Conservation (phyloP, 1,284 basidiomycete species). For the Rhodotorula sp. region DNA sequence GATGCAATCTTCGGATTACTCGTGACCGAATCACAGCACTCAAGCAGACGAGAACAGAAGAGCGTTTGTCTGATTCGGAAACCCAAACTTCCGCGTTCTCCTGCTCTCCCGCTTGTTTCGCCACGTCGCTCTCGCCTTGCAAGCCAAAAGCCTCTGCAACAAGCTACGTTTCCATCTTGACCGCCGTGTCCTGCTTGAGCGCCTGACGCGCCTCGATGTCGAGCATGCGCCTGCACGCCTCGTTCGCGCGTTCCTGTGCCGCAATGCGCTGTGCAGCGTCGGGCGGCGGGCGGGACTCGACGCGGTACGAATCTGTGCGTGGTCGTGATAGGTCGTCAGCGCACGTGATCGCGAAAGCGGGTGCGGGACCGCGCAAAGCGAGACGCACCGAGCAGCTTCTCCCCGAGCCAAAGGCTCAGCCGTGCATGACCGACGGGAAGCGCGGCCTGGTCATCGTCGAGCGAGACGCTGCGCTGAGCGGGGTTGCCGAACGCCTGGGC, state of each 20-base stretch:
- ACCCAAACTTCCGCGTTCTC: too few species aligned
- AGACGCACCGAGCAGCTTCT: conserved; percentile 10
- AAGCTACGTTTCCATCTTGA: too few species aligned
- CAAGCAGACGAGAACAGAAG: too few species aligned
- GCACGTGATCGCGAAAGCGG: background rate
- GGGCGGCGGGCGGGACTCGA: background rate
- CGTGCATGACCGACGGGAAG: conserved; percentile 14
- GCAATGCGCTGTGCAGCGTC: background rate
- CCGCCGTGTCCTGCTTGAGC: background rate
- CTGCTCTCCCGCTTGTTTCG: too few species aligned
- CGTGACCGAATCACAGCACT: too few species aligned
- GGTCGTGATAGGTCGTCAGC: background rate
- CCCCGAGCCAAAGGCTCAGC: conserved; percentile 16
- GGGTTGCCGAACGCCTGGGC: conserved; percentile 11
- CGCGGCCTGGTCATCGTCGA: background rate
- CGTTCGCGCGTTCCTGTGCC: background rate
- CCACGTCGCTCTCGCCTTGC: too few species aligned
- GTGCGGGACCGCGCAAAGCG: background rate
- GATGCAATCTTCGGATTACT: too few species aligned
- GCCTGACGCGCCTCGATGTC: background rate
- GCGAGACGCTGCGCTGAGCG: background rate
- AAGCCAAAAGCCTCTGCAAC: too few species aligned
- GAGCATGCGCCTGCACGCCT: background rate
- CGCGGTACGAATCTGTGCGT: background rate
- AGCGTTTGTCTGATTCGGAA: too few species aligned